Evolutionary conservation across 305 asterid genomes (phyloP), one percentile per base, ranked within the genome.

Genomic region (Solanum hybrid): DNA sequence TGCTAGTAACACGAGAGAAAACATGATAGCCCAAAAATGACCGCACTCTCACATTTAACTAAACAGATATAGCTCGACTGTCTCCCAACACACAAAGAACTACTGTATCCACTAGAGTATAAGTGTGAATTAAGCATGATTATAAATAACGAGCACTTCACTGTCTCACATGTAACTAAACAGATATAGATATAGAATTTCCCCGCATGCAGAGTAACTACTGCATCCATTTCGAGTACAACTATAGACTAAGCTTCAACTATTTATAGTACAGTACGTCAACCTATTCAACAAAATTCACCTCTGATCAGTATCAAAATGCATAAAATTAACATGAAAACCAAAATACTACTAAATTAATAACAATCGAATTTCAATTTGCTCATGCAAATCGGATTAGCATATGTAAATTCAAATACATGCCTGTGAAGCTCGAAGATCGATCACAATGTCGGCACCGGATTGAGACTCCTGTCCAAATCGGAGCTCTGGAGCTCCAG

Each of bases 341-440:
- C 38, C 10, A 82, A 56, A 56, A 56, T 56, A 17, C 24, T 56
- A 56, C 69, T 6, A 17, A 26, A 81, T 8, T 27, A 27, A 38
- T 37, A 79, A n/a, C 64, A n/a, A 24, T 36, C 22, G 34, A 24
- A 79, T 38, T 79, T 38, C 86, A 79, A 40, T 37, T 38, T 38
- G 3, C 86, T 90, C 86, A 26, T 26, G 86, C 34, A 26, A 40
- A 26, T 4, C 13, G 8, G 9, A 64, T 85, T 4, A 84, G 90
- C 60, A 87, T 2, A 37, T 26, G 36, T 26, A 81, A 81, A 81
- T 40, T 81, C 14, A 81, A 40, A 27, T 8, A 42, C 86, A 32
- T 34, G 89, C 96, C 98, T 95, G 94, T 91, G 93, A 92, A 90
- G 90, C 92, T 85, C 90, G 86, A 90, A 93, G 96, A 93, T 93